A percentile compares a stretch with the other conserved stretches of the same genome.
These are phyloP conservation scores for Fusarium beomiforme DNA, from an alignment of 2,329 filamentous ascomycete species.

Conservation along the genomic window DNA sequence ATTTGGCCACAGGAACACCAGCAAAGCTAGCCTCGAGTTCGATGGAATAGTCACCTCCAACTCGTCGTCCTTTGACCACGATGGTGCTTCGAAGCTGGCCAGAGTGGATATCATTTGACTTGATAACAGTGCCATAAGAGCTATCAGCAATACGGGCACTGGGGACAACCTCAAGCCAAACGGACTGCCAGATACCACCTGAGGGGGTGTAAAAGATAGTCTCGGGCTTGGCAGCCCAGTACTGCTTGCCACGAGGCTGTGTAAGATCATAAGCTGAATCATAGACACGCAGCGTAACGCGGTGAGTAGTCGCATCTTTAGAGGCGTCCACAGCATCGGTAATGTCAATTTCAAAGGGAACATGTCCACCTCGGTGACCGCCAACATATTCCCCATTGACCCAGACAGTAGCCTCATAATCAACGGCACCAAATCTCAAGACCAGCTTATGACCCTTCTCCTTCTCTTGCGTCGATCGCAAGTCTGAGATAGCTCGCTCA, in stretches of 20 bases:
- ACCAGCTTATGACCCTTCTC: slow-evolving; percentile 55
- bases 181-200: slow-evolving; percentile 67
- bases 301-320: slow-evolving; percentile 42
- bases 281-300: slow-evolving; percentile 66
- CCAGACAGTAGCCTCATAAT: slow-evolving; percentile 69
- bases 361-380: slow-evolving; percentile 67
- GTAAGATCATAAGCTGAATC: slow-evolving; percentile 72
- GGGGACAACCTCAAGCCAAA: slow-evolving; percentile 67
- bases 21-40: slow-evolving; percentile 64
- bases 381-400: slow-evolving; percentile 63
- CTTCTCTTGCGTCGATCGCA: slow-evolving; percentile 56
- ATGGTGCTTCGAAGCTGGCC: slow-evolving; percentile 63
- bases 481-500: slow-evolving; percentile 62
- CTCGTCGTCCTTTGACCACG: slow-evolving; percentile 59
- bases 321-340: slow-evolving; percentile 56
- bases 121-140: slow-evolving; percentile 66
- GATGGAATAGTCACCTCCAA: slow-evolving; percentile 58
- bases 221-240: slow-evolving; percentile 69
- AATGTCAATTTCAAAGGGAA: slow-evolving; percentile 67
- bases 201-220: slow-evolving; percentile 69
- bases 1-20: slow-evolving; percentile 57
- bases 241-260: slow-evolving; percentile 75
- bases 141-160: slow-evolving; percentile 62
- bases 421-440: slow-evolving; percentile 68
- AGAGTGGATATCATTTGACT: slow-evolving; percentile 62